Evolutionary conservation across 345 rosid genomes (phyloP).

Genomic region (Gossypioides kirkii): DNA sequence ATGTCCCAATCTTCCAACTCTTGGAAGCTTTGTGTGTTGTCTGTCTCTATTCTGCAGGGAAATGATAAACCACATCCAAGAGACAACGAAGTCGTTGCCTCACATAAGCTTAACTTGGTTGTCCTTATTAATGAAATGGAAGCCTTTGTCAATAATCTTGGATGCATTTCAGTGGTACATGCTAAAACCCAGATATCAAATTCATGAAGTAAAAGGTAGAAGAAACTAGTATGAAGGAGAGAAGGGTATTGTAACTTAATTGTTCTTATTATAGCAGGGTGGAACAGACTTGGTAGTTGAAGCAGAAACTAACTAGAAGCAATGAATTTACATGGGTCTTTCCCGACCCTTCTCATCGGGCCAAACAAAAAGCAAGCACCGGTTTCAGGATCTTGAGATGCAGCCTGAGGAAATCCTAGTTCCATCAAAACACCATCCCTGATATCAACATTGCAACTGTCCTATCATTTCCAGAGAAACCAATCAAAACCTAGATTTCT

Average conservation of each 20-base stretch:
- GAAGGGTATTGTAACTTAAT: slow-evolving; percentile 32
- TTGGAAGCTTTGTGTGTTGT: slow-evolving; percentile 74
- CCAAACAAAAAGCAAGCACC: slow-evolving; percentile 92
- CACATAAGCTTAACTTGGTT: not conserved
- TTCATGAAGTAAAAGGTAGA: not conserved
- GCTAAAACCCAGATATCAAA: not conserved
- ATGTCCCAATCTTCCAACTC: slow-evolving; percentile 83
- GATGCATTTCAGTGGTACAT: not conserved
- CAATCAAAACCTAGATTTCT: not conserved
- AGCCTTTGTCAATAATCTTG: not conserved
- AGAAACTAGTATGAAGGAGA: slow-evolving; percentile 5
- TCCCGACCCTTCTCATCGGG: slow-evolving; percentile 86
- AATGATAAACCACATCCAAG: not conserved
- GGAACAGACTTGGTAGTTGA: slow-evolving; percentile 58
- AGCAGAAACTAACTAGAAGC: not conserved
- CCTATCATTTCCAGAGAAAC: slow-evolving; percentile 36
- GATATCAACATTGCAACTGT: slow-evolving; percentile 94
- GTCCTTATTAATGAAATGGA: not conserved
- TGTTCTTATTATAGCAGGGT: slow-evolving; percentile 81
- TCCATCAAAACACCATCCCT: slow-evolving; percentile 90
- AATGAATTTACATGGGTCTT: slow-evolving; percentile 55
- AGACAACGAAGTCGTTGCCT: not conserved
- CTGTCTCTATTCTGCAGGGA: slow-evolving; percentile 67
- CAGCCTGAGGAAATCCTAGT: slow-evolving; percentile 82
- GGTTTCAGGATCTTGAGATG: slow-evolving; percentile 85